Evolutionary conservation across 306 rosid genomes (phyloP).

Genomic region (Elaeagnus macrophylla): DNA sequence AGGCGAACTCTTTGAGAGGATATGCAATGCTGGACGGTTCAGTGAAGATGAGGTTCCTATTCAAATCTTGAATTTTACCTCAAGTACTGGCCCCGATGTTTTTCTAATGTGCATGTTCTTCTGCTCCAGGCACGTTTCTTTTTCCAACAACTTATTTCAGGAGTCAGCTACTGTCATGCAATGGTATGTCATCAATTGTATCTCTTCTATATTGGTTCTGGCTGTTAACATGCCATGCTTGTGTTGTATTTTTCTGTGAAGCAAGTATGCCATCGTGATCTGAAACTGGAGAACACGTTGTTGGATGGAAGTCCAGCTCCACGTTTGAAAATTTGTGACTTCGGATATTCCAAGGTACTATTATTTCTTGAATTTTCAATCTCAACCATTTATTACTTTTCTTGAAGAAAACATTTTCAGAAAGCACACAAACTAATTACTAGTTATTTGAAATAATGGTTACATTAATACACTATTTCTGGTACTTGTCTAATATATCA

Average conservation of each 20-base stretch:
- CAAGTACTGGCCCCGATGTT: slow-evolving; percentile 3
- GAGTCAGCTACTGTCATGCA: slow-evolving; percentile 89
- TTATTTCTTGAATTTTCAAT: neutral
- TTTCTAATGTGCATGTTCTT: slow-evolving; percentile 12
- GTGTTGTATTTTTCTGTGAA: slow-evolving; percentile 29
- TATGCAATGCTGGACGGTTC: slow-evolving; percentile 97
- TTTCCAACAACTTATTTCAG: slow-evolving; percentile 94
- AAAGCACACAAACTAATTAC: too few relatives aligned
- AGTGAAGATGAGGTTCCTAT: slow-evolving; percentile 85
- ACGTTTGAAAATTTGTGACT: slow-evolving; percentile 86
- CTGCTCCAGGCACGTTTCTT: slow-evolving; percentile 81
- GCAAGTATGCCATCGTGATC: slow-evolving; percentile 95
- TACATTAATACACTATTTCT: too few relatives aligned
- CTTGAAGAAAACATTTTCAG: too few relatives aligned
- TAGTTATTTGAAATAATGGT: too few relatives aligned
- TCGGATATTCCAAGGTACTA: slow-evolving; percentile 90
- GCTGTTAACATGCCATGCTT: slow-evolving; percentile 5
- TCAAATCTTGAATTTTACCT: slow-evolving; percentile 9
- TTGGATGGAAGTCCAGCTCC: slow-evolving; percentile 95
- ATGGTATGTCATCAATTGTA: slow-evolving; percentile 40
- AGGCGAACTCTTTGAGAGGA: slow-evolving; percentile 90
- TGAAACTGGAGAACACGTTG: slow-evolving; percentile 88
- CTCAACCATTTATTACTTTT: too few relatives aligned
- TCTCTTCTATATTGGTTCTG: neutral
- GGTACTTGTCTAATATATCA: too few relatives aligned